Evolutionary conservation across 805 yeast species (phyloP).

Genomic region (Ogataea zsoltii): DNA sequence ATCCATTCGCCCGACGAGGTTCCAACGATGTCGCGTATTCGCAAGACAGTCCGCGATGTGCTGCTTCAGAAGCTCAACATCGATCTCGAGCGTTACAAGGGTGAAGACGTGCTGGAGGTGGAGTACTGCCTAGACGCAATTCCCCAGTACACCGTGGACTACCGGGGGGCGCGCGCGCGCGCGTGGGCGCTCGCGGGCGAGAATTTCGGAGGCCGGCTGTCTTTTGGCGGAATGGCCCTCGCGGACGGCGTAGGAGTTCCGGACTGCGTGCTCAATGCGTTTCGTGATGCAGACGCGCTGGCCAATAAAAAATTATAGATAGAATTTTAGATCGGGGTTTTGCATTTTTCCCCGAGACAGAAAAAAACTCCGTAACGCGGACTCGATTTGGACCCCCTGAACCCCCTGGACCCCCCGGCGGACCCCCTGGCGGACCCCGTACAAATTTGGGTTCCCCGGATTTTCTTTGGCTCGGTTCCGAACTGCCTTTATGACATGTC

Average conservation of each 20-base stretch:
- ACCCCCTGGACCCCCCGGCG: conserved; percentile 1
- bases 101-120: conserved; percentile 32
- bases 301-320: neutral
- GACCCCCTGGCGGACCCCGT: conserved; percentile 4
- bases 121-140: conserved; percentile 58
- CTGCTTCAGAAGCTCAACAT: conserved; percentile 21
- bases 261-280: conserved; percentile 70
- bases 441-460: conserved; percentile 2
- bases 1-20: conserved; percentile 17
- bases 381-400: conserved; percentile 1
- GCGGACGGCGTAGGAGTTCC: conserved; percentile 88
- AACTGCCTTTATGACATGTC: too few species aligned
- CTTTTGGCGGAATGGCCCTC: conserved; percentile 77
- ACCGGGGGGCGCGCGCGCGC: conserved; percentile 42
- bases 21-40: conserved; percentile 25
- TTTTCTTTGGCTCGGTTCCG: neutral
- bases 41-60: conserved; percentile 25
- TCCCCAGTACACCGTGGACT: conserved; percentile 81
- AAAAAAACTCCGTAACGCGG: too few species aligned
- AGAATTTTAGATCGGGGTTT: neutral
- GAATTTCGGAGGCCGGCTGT: conserved; percentile 43
- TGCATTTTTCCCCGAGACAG: neutral
- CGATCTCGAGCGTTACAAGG: conserved; percentile 18
- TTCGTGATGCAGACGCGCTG: conserved; percentile 52
- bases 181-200: conserved; percentile 36